phyloP scores from a whole-genome alignment of 306 rosid genomes.

The Vigna unguiculata region DNA sequence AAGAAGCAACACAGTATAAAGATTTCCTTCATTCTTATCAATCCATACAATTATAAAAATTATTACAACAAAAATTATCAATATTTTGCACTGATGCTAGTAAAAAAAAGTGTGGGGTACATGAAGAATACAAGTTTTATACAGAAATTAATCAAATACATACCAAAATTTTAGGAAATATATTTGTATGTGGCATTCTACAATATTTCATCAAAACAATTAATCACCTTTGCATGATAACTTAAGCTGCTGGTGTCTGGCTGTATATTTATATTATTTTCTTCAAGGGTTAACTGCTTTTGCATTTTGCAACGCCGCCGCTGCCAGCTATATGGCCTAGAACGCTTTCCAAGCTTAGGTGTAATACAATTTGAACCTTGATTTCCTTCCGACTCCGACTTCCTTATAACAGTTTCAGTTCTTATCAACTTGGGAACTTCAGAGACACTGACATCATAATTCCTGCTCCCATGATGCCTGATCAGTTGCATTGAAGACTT shows the following conservation, averaged over 20 bases:
- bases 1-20: conserved; percentile 1
- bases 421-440: conserved; percentile 43
- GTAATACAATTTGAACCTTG: conserved; percentile 43
- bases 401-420: conserved; percentile 12
- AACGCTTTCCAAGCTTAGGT: conserved; percentile 56
- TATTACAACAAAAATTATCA: not conserved
- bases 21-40: conserved; percentile 24
- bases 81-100: conserved; percentile 8
- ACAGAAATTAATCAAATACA: conserved; percentile 18
- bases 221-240: conserved; percentile 55
- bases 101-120: conserved; percentile 10
- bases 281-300: conserved; percentile 53
- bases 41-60: conserved; percentile 15
- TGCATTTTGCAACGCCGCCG: conserved; percentile 59
- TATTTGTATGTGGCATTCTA: conserved; percentile 14
- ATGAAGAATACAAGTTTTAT: conserved; percentile 2
- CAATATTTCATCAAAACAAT: conserved; percentile 35
- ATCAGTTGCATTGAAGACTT: conserved; percentile 39
- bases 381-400: conserved; percentile 42
- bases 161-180: conserved; percentile 11
- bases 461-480: conserved; percentile 39
- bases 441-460: conserved; percentile 36
- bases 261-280: conserved; percentile 28
- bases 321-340: conserved; percentile 81
- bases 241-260: conserved; percentile 39